Conservation (phyloP, 768 basidiomycete genomes). For the Leucocoprinus leucothites region DNA sequence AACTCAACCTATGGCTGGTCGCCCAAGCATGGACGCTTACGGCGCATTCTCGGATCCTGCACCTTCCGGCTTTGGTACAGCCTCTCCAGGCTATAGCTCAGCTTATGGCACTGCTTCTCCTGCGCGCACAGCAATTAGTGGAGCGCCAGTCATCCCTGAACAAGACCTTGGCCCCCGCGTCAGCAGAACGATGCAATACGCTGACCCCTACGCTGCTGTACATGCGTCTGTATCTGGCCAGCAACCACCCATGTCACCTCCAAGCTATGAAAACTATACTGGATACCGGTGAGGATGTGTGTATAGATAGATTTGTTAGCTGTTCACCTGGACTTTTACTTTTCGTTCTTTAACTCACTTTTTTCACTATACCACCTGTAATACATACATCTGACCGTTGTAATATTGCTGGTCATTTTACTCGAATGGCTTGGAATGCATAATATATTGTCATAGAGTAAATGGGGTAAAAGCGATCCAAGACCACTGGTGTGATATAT, state of each 20-base stretch:
- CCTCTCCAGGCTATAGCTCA: constrained; percentile 26
- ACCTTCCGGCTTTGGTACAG: constrained; percentile 65
- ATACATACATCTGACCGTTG: too few species aligned
- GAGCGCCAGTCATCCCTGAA: constrained; percentile 37
- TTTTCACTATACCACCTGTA: not conserved
- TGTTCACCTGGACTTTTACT: not conserved
- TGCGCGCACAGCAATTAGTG: constrained; percentile 22
- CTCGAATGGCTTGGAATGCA: too few species aligned
- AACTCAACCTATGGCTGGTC: constrained; percentile 30
- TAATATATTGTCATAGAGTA: too few species aligned
- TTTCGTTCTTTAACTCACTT: constrained; percentile 1
- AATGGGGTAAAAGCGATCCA: too few species aligned
- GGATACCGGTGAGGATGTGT: constrained; percentile 40
- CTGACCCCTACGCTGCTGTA: constrained; percentile 84
- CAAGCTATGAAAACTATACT: constrained; percentile 53
- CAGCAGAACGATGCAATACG: constrained; percentile 92
- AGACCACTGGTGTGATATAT: not conserved
- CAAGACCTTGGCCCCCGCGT: constrained; percentile 51
- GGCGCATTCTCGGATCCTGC: constrained; percentile 90
- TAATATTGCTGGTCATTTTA: too few species aligned
- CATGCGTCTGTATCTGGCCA: constrained; percentile 50
- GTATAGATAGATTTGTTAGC: constrained; percentile 6
- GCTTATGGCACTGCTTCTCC: constrained; percentile 22
- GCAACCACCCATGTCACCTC: constrained; percentile 26
- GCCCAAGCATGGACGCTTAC: constrained; percentile 82